Evolutionary conservation across 2,329 filamentous ascomycete genomes (phyloP).

Genomic region (Endocalyx cinctus): DNA sequence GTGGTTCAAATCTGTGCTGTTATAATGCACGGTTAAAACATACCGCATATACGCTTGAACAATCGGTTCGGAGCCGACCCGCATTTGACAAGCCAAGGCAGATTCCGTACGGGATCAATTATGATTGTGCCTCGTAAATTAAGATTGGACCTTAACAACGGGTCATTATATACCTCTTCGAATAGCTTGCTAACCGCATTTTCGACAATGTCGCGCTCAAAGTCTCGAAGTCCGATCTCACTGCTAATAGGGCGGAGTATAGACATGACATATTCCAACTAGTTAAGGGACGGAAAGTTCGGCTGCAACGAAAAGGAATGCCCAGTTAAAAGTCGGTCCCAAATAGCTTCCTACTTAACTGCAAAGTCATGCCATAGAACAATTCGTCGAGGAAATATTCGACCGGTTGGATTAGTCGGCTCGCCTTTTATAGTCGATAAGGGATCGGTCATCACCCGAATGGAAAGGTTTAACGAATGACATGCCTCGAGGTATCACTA

Average conservation of each 20-base stretch:
- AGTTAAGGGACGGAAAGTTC: constrained; percentile 26
- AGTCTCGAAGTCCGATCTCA: constrained; percentile 29
- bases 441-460: constrained; percentile 26
- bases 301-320: constrained; percentile 21
- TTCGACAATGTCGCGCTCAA: constrained; percentile 31
- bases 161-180: constrained; percentile 20
- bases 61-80: too few relatives aligned
- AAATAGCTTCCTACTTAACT: constrained; percentile 25
- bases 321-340: constrained; percentile 21
- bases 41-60: too few relatives aligned
- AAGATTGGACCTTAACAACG: too few relatives aligned
- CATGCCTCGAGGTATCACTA: constrained; percentile 27
- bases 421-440: neutral
- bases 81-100: too few relatives aligned
- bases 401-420: neutral
- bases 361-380: constrained; percentile 28
- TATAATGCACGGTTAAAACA: too few relatives aligned
- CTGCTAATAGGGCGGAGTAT: constrained; percentile 28
- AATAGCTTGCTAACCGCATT: constrained; percentile 31
- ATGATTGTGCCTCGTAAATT: too few relatives aligned
- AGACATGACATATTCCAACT: constrained; percentile 29
- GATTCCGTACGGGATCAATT: too few relatives aligned
- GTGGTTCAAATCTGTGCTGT: too few relatives aligned
- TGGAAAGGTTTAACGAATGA: constrained; percentile 24
- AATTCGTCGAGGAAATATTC: neutral